phyloP scores from a whole-genome alignment of 768 basidiomycete species.

The Mycena haematopus region DNA sequence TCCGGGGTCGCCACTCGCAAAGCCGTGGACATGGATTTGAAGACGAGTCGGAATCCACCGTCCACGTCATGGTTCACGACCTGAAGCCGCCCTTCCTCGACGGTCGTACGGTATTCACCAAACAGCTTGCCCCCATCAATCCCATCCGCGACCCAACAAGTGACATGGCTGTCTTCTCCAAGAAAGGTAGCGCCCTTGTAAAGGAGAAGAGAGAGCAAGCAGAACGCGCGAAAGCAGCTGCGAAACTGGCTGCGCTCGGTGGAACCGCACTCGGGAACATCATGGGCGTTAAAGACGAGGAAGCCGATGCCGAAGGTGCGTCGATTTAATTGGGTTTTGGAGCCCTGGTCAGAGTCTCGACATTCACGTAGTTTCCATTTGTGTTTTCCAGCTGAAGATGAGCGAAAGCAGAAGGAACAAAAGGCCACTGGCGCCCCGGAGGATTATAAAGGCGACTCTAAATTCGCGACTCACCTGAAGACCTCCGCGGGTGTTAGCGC shows the following conservation, averaged over 20 bases:
- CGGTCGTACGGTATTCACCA: constrained; percentile 94
- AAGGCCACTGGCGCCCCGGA: constrained; percentile 64
- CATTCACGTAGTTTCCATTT: constrained; percentile 76
- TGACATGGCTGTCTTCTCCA: constrained; percentile 95
- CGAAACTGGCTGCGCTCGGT: constrained; percentile 89
- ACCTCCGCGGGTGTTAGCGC: constrained; percentile 75
- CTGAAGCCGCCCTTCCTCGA: constrained; percentile 98
- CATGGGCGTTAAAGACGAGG: constrained; percentile 96
- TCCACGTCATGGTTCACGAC: constrained; percentile 97
- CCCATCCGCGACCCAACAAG: constrained; percentile 93
- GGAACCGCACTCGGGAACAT: constrained; percentile 97
- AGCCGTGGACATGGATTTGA: constrained; percentile 90
- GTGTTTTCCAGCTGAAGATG: constrained; percentile 58
- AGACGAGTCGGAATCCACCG: constrained; percentile 94
- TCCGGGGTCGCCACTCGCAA: constrained; percentile 93
- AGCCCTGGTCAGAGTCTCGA: constrained; percentile 59
- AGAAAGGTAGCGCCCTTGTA: constrained; percentile 94
- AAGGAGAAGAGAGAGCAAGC: constrained; percentile 97
- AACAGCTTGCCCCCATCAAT: constrained; percentile 96
- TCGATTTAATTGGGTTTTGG: constrained; percentile 32
- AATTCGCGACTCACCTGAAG: constrained; percentile 96
- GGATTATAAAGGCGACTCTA: constrained; percentile 91
- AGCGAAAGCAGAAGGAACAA: constrained; percentile 53
- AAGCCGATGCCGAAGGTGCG: constrained; percentile 91
- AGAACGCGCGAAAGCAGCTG: constrained; percentile 94